Evolutionary conservation across 306 rosid species (phyloP), one percentile per base, ranked within the genome.

Genomic region (Castanopsis chinensis): DNA sequence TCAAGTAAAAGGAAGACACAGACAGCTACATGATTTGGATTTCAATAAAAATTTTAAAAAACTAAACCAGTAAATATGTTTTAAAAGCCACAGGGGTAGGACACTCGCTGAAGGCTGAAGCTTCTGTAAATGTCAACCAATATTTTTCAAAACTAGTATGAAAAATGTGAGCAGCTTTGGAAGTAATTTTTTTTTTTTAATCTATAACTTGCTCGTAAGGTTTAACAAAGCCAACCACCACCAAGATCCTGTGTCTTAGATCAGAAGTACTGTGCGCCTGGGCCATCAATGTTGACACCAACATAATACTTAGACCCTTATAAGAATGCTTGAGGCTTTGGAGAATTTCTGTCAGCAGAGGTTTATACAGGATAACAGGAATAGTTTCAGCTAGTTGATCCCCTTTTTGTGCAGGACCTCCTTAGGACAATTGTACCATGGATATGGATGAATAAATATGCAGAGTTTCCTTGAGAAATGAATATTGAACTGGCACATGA

Each of bases 171-270:
- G 45, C 33, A 4, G 32, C 67, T 25, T 59, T 60, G 32, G 18
- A 12, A 12, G 19, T 23, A 60, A 19, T 0, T 11, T 23, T 4
- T 11, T 4, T 59, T 23, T 9, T 5, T 3, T 21, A 59, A 59
- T 21, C 15, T 60, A 12, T 27, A 60, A 60, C 3, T 60, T 12
- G 25, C 30, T 4, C 13, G 5, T 59, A 23, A 60, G 67, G 67
- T 12, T 23, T 21, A 12, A 25, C 32, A 60, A 60, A 60, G 67
- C 25, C 2, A 12, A 60, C 25, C 33, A 60, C 23, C 27, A 60
- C 32, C 57, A 41, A 76, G 68, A 71, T 79, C 17, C 12, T 19
- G 49, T 35, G 64, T 69, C 59, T 25, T 74, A 74, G 72, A 45
- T 23, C 9, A 60, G 55, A 27, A 60, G 59, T 57, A 7, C 45